Evolutionary conservation across 306 rosid species (phyloP).

Genomic region (Pyrus pyrifolia): DNA sequence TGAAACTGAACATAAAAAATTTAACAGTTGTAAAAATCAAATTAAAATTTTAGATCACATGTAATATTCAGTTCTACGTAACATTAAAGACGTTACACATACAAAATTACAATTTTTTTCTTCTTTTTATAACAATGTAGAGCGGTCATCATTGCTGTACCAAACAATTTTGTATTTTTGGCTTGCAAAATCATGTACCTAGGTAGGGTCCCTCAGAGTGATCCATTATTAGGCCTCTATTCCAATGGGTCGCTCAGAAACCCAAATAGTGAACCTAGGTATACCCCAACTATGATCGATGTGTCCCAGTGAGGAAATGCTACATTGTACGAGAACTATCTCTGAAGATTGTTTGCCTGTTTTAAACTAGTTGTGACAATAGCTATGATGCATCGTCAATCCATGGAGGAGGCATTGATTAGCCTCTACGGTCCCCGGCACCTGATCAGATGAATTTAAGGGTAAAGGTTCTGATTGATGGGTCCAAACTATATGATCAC

Average conservation of each 20-base stretch:
- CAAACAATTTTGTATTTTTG: not conserved
- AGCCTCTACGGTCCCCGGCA: conserved; percentile 29
- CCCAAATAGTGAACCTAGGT: not conserved
- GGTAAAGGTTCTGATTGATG: conserved; percentile 28
- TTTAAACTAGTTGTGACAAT: not conserved
- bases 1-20: no score
- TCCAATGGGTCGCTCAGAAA: conserved; percentile 16
- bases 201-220: not conserved
- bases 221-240: conserved; percentile 19
- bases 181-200: conserved; percentile 4
- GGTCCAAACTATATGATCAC: conserved; percentile 16
- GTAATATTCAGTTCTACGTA: not conserved
- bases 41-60: no score
- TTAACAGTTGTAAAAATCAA: no score
- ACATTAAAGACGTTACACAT: not conserved
- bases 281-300: no score
- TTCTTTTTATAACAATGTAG: not conserved
- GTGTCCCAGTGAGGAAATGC: conserved; percentile 24
- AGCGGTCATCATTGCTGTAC: not conserved
- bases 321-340: conserved; percentile 26
- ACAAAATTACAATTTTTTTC: not conserved
- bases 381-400: conserved; percentile 24
- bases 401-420: conserved; percentile 25
- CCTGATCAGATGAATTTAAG: conserved; percentile 32
- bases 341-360: conserved; percentile 24